These are phyloP conservation scores for Rubia balearica DNA, from an alignment of 305 asterid genomes.

Conservation along the genomic window DNA sequence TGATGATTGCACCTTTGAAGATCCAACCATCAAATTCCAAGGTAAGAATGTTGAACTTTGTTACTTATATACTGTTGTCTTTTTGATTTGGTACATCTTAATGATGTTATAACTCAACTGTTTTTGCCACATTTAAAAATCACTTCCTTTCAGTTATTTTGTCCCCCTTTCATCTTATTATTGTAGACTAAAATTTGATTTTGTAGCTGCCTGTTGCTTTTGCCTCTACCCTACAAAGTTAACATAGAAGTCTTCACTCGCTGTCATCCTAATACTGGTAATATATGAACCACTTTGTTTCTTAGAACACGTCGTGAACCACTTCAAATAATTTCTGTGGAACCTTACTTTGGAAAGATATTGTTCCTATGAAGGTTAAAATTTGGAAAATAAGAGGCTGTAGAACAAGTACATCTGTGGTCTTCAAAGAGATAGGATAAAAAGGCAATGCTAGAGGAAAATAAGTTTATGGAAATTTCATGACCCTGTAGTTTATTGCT, in stretches of 20 bases:
- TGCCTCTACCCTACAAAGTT: background rate
- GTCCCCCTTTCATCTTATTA: background rate
- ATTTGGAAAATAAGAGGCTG: background rate
- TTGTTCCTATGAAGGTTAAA: background rate
- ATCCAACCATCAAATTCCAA: conserved; percentile 72
- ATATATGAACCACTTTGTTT: too few relatives aligned
- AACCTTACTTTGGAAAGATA: background rate
- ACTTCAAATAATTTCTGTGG: too few relatives aligned
- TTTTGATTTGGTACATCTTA: background rate
- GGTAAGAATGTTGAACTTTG: conserved; percentile 32
- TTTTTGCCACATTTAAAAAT: background rate
- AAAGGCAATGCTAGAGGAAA: background rate
- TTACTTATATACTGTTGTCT: conserved; percentile 2
- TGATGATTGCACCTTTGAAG: conserved; percentile 74
- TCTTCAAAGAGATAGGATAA: background rate
- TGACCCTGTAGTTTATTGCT: background rate
- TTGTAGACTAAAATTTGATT: background rate
- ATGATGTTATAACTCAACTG: background rate
- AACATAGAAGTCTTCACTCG: background rate
- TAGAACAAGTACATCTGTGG: too few relatives aligned
- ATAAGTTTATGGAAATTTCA: background rate
- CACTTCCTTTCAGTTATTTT: background rate
- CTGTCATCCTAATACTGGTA: background rate
- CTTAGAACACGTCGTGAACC: too few relatives aligned
- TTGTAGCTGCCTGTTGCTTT: background rate